Evolutionary conservation across 1,139 yeast species (phyloP), one percentile per base, ranked within the genome.

Genomic region (Sugiyamaella novakii): DNA sequence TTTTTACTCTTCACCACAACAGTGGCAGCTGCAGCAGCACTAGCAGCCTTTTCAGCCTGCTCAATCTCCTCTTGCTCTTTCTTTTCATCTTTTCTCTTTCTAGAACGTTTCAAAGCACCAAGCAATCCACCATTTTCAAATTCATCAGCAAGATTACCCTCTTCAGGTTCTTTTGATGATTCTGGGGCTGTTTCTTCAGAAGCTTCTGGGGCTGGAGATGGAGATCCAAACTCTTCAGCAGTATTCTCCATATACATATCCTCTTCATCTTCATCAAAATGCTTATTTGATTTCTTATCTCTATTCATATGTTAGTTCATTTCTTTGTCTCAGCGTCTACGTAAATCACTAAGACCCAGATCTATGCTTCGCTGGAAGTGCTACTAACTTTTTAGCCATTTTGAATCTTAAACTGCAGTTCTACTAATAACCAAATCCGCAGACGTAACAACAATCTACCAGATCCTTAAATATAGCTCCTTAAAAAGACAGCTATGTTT

Each of bases 201-300:
- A 24, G 19, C 15, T 14, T 17, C 57, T 11, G 56, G 52, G 6
- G 50, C 51, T 27, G 58, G 43, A 4, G 54, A 50, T 14, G 58
- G 46, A 14, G 63, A 63, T 6, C 80, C 83, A 38, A 80, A 68
- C 61, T 81, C 86, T 65, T 80, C 77, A 22, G 81, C 76, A 43
- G 72, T 71, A 25, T 49, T 33, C 17, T 41, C 49, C 46, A 47
- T 45, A 43, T 49, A 49, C 57, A 60, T 59, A 38, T 80, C 87
- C 48, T 73, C 76, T 50, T 78, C 84, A 5, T 85, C 96, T 54
- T 87, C 95, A 52, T 86, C 96, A 92, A 94, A 86, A 73, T 80
- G 78, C 64, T 83, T 91, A 73, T 77, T 79, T 58, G 77, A 74
- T 68, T 81, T 81, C 50, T 65, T 65, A 46, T 63, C 67, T 49